Base-by-base conservation (phyloP, 495 filamentous ascomycete genomes). In the Bryoglossum gracile region DNA sequence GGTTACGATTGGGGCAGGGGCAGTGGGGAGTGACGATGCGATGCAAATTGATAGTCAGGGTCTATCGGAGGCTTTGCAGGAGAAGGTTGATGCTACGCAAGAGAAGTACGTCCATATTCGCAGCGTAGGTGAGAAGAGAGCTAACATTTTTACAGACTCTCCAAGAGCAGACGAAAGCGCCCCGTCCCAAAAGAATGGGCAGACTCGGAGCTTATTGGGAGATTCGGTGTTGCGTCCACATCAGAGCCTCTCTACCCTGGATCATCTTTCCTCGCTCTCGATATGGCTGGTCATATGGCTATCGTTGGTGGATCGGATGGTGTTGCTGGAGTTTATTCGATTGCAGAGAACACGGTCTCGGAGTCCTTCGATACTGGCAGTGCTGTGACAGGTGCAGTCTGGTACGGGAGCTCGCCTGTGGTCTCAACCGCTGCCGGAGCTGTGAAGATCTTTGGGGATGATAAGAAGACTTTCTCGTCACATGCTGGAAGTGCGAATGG, bases 1-100 rank as follows among this genome's bases (percentile, higher is more conserved):
- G 60, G 76, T 97, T 10, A 84, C 82, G 1, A 77, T 94, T 40
- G 77, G 78, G 13, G 71, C 76, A 25, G 76, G 81, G 34, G 62
- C 62, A 16, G 70, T 64, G 4, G 65, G 66, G 16, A 79, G 74
- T 55, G 86, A 81, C 21, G 91, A 96, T 63, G 83, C 81, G 19
- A 98, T 98, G 92, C 83, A 91, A 53, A 80, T 98, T 2, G 92
- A 98, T 67, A 61, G 65, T 46, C 75, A 82, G 46, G 77, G 75
- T 4, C 67, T 97, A 28, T 81, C 90, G 10, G 81, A 85, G 21
- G 73, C 74, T 3, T 70, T 98, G 21, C 70, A 80, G 24, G 81
- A 80, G 36, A 83, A 84, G 61, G 74, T 96, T 37, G 82, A 92
- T 39, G 78, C 76, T 58, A 82, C 84, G 55, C 85, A 94, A 58